A percentile compares a stretch with the other conserved stretches of the same genome.
phyloP scores from a whole-genome alignment of 805 yeast species.

The Gaillardinia entomophila region DNA sequence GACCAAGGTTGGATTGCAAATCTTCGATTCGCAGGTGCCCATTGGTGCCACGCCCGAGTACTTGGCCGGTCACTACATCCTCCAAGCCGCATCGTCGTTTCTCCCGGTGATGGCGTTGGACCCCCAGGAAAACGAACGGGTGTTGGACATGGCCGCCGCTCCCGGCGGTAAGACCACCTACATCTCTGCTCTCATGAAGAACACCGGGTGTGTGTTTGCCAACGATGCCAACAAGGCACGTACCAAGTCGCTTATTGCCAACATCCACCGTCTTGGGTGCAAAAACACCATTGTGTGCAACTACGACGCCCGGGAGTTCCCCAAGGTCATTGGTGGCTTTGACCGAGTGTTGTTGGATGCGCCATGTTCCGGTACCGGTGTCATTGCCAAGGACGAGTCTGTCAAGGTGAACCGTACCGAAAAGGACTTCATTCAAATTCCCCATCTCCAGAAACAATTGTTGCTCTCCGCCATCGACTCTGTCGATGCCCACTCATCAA shows the following conservation, averaged over 20 bases:
- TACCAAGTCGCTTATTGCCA: slow-evolving; percentile 93
- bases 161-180: slow-evolving; percentile 99
- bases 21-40: slow-evolving; percentile 98
- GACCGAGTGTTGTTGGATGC: slow-evolving; percentile 95
- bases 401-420: slow-evolving; percentile 93
- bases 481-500: slow-evolving; percentile 85
- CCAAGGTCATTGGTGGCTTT: slow-evolving; percentile 96
- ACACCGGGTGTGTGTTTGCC: slow-evolving; percentile 96
- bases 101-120: slow-evolving; percentile 96
- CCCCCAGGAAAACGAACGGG: slow-evolving; percentile 95
- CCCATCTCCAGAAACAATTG: slow-evolving; percentile 93
- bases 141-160: slow-evolving; percentile 98
- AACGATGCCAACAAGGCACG: slow-evolving; percentile 96
- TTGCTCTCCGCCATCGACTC: slow-evolving; percentile 94
- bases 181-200: slow-evolving; percentile 93
- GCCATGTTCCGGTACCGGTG: slow-evolving; percentile 99
- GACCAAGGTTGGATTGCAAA: slow-evolving; percentile 97
- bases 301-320: slow-evolving; percentile 97
- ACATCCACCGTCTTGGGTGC: slow-evolving; percentile 95
- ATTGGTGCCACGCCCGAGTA: slow-evolving; percentile 99
- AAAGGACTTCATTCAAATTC: slow-evolving; percentile 93
- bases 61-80: slow-evolving; percentile 92
- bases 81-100: slow-evolving; percentile 98
- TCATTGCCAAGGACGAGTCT: slow-evolving; percentile 92
- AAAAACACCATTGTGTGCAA: slow-evolving; percentile 94